Conservation (phyloP, 164 flowering plant genomes). For the Kalanchoe fedtschenkoi region DNA sequence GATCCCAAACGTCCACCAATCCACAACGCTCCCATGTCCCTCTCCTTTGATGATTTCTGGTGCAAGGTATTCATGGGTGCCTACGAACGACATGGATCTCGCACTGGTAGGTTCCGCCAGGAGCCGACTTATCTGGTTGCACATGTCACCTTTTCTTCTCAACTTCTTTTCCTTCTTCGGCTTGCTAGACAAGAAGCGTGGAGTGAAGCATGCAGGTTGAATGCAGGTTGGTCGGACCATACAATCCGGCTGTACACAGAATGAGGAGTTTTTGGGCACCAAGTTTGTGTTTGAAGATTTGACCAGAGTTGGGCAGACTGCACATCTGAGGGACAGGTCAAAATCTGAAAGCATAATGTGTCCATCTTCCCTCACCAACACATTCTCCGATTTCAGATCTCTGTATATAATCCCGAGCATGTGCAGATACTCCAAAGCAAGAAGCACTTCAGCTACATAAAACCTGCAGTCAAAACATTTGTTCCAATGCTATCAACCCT, state of each 20-base stretch:
- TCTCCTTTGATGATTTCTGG: constrained; percentile 7
- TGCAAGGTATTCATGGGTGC: constrained; percentile 2
- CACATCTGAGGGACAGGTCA: constrained; percentile 7
- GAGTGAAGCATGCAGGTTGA: constrained; percentile 7
- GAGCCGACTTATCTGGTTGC: background rate
- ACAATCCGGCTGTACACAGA: constrained; percentile 3
- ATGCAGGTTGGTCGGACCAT: constrained; percentile 4
- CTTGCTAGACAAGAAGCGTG: background rate
- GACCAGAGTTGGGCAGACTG: constrained; percentile 5
- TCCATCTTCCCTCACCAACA: constrained; percentile 6
- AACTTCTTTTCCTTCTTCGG: constrained; percentile 5
- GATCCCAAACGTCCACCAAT: constrained; percentile 7
- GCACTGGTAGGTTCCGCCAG: constrained; percentile 7
- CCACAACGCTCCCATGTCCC: constrained; percentile 6
- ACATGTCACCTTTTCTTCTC: constrained; percentile 1
- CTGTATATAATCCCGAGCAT: constrained; percentile 10
- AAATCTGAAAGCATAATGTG: constrained; percentile 8
- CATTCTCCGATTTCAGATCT: constrained; percentile 3
- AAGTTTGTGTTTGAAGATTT: background rate
- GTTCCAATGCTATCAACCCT: background rate
- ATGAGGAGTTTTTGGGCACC: background rate
- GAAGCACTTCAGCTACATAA: constrained; percentile 7
- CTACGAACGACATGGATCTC: constrained; percentile 4
- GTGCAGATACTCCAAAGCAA: constrained; percentile 6
- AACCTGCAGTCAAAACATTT: background rate